Conservation (phyloP, 31 red algal genomes). For the Odonthalia washingtoniensis region DNA sequence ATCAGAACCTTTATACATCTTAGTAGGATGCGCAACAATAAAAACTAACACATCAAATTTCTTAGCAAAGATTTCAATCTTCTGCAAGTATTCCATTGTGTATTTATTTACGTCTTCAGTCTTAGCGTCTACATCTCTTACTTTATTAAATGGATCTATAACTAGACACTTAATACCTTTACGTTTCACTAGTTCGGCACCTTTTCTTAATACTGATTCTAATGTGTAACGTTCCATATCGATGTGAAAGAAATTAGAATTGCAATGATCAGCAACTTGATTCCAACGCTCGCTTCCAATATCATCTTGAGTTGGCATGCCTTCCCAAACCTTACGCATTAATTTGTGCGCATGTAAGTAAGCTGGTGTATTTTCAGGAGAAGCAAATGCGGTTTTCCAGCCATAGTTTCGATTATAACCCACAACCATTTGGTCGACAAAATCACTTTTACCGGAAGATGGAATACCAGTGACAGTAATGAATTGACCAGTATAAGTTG, state of each 20-base stretch:
- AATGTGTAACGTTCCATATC: no score
- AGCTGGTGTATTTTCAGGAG: background rate
- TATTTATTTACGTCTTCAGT: slow-evolving; percentile 5
- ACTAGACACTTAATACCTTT: slow-evolving; percentile 1
- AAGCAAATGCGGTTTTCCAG: background rate
- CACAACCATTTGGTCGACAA: background rate
- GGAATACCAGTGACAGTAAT: slow-evolving; percentile 7
- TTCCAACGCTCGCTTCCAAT: no score
- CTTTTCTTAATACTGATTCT: no score
- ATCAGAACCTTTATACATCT: slow-evolving; percentile 11
- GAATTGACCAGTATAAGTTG: background rate
- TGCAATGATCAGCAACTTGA: no score
- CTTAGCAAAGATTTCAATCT: slow-evolving; percentile 5
- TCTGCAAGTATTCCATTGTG: background rate
- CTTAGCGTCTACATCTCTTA: background rate
- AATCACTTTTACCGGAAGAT: slow-evolving; percentile 23
- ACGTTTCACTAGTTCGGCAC: no score
- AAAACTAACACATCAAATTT: slow-evolving; percentile 6
- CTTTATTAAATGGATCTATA: slow-evolving; percentile 25
- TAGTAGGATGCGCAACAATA: slow-evolving; percentile 22
- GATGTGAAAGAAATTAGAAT: no score
- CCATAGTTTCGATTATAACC: background rate
- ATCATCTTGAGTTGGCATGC: no score
- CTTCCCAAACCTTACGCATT: background rate
- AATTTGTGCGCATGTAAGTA: background rate